phyloP scores from a whole-genome alignment of 768 basidiomycete species.

The Suillus subluteus region DNA sequence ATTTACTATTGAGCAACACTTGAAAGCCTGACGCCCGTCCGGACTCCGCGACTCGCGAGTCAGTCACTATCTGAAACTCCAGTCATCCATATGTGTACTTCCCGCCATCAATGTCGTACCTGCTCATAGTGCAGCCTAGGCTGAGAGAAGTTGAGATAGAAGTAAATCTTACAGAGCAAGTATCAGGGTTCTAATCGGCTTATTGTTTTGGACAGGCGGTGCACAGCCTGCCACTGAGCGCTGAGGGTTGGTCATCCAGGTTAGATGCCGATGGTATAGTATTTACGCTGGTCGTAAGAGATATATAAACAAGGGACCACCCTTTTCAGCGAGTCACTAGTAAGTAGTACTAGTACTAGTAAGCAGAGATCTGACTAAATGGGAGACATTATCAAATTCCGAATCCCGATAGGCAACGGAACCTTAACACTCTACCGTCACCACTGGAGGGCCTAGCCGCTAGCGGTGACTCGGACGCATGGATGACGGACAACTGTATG shows the following conservation, averaged over 20 bases:
- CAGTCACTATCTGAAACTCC: not conserved
- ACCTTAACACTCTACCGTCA: not conserved
- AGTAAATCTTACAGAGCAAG: no score
- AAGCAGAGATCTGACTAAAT: no score
- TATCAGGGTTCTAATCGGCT: not conserved
- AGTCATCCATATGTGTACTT: not conserved
- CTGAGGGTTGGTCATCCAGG: not conserved
- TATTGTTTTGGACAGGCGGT: no score
- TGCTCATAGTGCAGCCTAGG: not conserved
- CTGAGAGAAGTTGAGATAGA: not conserved
- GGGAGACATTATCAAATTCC: not conserved
- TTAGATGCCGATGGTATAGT: no score
- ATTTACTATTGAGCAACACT: not conserved
- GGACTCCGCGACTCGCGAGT: not conserved
- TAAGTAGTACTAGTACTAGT: no score
- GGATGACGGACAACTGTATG: not conserved
- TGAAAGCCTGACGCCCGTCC: not conserved
- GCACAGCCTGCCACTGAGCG: not conserved
- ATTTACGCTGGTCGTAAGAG: no score
- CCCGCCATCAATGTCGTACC: not conserved
- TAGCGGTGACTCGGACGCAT: not conserved
- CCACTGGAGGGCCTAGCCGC: no score
- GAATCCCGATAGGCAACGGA: not conserved
- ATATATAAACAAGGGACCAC: not conserved
- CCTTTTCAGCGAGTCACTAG: not conserved